Percentiles rank a stretch among this genome's conserved stretches.
Conservation (phyloP, 208 protist genomes). For the Zelonia costaricensis region DNA sequence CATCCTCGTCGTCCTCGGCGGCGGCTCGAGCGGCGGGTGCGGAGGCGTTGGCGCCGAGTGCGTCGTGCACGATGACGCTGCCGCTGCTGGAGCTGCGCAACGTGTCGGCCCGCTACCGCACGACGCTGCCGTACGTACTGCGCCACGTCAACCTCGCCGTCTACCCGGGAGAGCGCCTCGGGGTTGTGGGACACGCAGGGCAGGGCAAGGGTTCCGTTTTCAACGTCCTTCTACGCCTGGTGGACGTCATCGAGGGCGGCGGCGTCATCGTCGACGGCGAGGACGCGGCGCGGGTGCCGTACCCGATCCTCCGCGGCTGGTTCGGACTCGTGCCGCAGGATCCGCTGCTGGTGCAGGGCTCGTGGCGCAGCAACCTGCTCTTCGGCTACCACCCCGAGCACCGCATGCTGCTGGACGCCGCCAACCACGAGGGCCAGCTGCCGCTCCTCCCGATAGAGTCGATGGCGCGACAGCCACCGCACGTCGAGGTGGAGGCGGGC, state of each 20-base stretch:
- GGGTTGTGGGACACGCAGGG: slow-evolving; percentile 66
- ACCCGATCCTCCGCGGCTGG: slow-evolving; percentile 88
- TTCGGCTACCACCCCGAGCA: slow-evolving; percentile 35
- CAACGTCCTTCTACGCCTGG: slow-evolving; percentile 55
- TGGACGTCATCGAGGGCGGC: slow-evolving; percentile 82
- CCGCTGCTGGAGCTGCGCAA: slow-evolving; percentile 60
- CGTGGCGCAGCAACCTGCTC: slow-evolving; percentile 94
- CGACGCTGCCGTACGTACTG: slow-evolving; percentile 50
- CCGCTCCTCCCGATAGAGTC: slow-evolving; percentile 2
- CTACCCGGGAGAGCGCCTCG: slow-evolving; percentile 45
- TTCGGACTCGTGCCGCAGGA: slow-evolving; percentile 98
- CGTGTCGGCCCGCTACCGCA: slow-evolving; percentile 59
- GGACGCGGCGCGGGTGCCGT: slow-evolving; percentile 83
- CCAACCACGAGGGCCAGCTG: slow-evolving; percentile 12
- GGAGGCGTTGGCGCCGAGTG: too few relatives aligned
- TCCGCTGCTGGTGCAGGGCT: slow-evolving; percentile 93
- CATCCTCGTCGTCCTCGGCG: slow-evolving; percentile 7
- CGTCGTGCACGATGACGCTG: slow-evolving; percentile 7
- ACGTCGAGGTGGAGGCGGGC: neutral
- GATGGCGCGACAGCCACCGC: slow-evolving; percentile 7
- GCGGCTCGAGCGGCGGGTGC: too few relatives aligned
- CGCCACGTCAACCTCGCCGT: slow-evolving; percentile 50
- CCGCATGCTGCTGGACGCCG: slow-evolving; percentile 13
- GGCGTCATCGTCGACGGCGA: slow-evolving; percentile 90
- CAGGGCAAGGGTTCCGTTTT: slow-evolving; percentile 72